A percentile compares a stretch with the other conserved stretches of the same genome.
These are phyloP conservation scores for Colletotrichum lindemuthianum DNA, from an alignment of 2,329 filamentous ascomycete genomes.

Conservation along the genomic window DNA sequence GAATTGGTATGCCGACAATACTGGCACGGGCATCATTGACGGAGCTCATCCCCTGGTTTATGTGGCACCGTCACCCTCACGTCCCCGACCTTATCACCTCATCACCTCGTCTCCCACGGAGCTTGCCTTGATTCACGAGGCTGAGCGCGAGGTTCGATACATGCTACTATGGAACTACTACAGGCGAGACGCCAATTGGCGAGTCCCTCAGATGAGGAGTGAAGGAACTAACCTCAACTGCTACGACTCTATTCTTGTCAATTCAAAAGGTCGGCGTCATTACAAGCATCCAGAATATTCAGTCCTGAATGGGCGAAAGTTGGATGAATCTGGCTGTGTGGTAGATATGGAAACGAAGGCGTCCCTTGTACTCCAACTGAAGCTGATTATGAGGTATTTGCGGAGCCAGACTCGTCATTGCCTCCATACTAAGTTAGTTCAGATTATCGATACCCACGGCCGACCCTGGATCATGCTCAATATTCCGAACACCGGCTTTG, in stretches of 20 bases:
- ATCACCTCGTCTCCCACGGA: constrained; percentile 1
- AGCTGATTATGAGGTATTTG: constrained; percentile 19
- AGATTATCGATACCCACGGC: constrained; percentile 17
- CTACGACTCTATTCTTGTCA: constrained; percentile 69
- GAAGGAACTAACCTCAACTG: constrained; percentile 48
- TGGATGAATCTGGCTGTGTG: constrained; percentile 15
- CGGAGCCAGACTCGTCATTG: background rate
- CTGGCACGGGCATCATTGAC: constrained; percentile 17
- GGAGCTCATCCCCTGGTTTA: constrained; percentile 17
- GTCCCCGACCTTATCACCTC: constrained; percentile 11
- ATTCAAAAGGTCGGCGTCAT: constrained; percentile 66
- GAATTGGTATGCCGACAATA: constrained; percentile 30
- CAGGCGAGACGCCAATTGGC: constrained; percentile 14
- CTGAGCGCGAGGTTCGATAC: constrained; percentile 2
- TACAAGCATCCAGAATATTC: constrained; percentile 47
- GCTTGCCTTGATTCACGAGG: constrained; percentile 2
- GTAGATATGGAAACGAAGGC: constrained; percentile 17
- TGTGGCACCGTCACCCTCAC: background rate
- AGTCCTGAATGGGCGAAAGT: background rate
- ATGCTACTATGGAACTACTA: constrained; percentile 25
- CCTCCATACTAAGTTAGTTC: background rate
- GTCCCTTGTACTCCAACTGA: constrained; percentile 5
- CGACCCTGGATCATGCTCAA: constrained; percentile 26
- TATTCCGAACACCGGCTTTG: constrained; percentile 16
- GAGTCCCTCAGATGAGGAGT: constrained; percentile 9